phyloP scores from a whole-genome alignment of 768 basidiomycete genomes.

The Podaxis sp. region DNA sequence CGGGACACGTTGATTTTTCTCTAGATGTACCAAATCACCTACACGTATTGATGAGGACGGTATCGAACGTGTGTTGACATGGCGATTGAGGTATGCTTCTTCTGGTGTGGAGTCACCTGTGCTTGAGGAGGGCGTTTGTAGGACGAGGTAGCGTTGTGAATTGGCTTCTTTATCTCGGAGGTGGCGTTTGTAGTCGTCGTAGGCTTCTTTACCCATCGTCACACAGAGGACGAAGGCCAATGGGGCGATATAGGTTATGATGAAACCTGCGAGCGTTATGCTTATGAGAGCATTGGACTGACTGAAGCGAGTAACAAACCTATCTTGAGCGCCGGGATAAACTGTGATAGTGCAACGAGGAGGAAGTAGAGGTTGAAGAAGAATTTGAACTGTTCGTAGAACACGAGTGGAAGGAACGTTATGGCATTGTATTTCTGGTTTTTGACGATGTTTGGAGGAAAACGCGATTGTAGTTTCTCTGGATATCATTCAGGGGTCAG shows the following conservation, averaged over 20 bases:
- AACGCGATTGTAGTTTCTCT: constrained; percentile 74
- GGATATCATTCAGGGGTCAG: constrained; percentile 9
- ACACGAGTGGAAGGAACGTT: constrained; percentile 95
- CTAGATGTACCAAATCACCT: constrained; percentile 86
- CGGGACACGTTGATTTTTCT: constrained; percentile 97
- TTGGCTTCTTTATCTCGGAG: constrained; percentile 94
- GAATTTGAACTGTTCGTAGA: constrained; percentile 99
- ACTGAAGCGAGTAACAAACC: constrained; percentile 48
- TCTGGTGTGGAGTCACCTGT: constrained; percentile 34
- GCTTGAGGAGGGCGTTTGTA: constrained; percentile 52
- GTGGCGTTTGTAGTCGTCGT: constrained; percentile 95
- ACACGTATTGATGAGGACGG: constrained; percentile 89
- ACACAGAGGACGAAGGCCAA: constrained; percentile 93
- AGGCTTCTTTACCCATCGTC: constrained; percentile 98
- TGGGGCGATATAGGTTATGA: constrained; percentile 93
- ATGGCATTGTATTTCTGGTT: constrained; percentile 98
- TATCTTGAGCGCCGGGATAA: constrained; percentile 93
- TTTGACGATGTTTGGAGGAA: constrained; percentile 87
- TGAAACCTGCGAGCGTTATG: constrained; percentile 63
- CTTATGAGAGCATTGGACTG: not conserved
- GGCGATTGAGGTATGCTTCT: constrained; percentile 44
- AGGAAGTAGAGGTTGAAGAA: constrained; percentile 99
- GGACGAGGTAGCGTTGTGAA: constrained; percentile 83
- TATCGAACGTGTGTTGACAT: constrained; percentile 66
- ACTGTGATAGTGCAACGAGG: constrained; percentile 94